Base-by-base conservation (phyloP, 176 grass and related monocot genomes). In the Rhipidocladum racemiflorum region DNA sequence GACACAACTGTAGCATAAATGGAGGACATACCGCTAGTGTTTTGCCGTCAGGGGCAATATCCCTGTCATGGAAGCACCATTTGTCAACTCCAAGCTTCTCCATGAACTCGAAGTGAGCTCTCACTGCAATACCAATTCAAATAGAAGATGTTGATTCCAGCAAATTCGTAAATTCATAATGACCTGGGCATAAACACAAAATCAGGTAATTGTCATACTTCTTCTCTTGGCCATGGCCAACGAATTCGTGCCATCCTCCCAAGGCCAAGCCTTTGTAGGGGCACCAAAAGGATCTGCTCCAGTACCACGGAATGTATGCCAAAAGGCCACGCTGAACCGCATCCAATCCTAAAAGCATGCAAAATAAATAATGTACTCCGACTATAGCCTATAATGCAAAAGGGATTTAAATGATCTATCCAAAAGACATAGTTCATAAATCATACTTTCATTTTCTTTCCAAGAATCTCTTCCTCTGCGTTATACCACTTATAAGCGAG, bases 21-120 rank as follows among this genome's bases (percentile, higher is more conserved):
- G 21, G 43, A 57, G 46, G 24, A 27, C 75, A 86, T 95, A 95
- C 92, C 34, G 36, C 20, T 3, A 99, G 89, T 51, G 90, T 99
- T 72, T 90, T 90, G 44, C 90, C 90, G 63, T 95, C 92, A 55
- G 92, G 92, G 68, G 96, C 92, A 80, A 99, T 99, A 81, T 99
- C 96, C 80, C 96, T 91, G 24, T 99, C 92, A 83, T 95, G 96
- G 80, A 99, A 99, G 83, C 90, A 99, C 96, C 92, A 99, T 85
- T 66, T 95, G 74, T 93, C 81, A 76, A 99, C 92, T 84, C 92
- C 96, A 84, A 99, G 91, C 76, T 99, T 95, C 79, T 95, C 68
- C 87, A 99, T 93, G 85, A 98, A 99, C 77, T 99, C 92, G 10
- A 95, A 99, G 60, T 99, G 96, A 59, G 92, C 96, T 85, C 77